phyloP scores from a whole-genome alignment of 495 filamentous ascomycete species.

The Aspergillus asperescens region DNA sequence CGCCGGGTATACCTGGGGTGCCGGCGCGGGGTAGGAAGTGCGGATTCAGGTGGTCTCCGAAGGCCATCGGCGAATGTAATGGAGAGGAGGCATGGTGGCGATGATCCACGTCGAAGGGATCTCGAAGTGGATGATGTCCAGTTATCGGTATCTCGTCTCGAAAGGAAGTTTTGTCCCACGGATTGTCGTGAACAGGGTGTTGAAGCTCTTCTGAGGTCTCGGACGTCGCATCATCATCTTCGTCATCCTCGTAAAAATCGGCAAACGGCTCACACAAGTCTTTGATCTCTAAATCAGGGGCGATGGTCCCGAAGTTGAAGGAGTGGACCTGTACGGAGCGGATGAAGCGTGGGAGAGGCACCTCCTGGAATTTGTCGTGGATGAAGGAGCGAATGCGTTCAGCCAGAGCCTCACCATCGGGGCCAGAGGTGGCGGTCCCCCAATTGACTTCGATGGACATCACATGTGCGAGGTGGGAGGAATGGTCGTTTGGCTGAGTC shows the following conservation, averaged over 20 bases:
- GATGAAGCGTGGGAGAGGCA: constrained; percentile 89
- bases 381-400: constrained; percentile 87
- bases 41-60: constrained; percentile 51
- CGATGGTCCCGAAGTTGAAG: constrained; percentile 83
- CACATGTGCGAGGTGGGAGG: constrained; percentile 30
- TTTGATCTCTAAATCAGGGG: constrained; percentile 85
- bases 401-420: constrained; percentile 77
- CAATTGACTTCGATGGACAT: constrained; percentile 99
- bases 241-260: constrained; percentile 92
- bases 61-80: constrained; percentile 38
- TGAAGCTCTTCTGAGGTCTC: constrained; percentile 39
- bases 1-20: constrained; percentile 76
- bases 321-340: constrained; percentile 90
- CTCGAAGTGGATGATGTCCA: constrained; percentile 18
- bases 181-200: constrained; percentile 20
- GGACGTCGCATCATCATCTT: constrained; percentile 44
- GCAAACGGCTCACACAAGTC: constrained; percentile 92
- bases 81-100: constrained; percentile 29
- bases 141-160: constrained; percentile 33
- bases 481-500: not conserved
- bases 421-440: constrained; percentile 83
- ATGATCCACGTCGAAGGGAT: constrained; percentile 25
- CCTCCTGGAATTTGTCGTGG: constrained; percentile 88
- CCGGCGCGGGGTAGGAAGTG: constrained; percentile 60
- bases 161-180: constrained; percentile 30